Conservation (phyloP, 2,329 filamentous ascomycete genomes). For the Colletotrichum sp. region DNA sequence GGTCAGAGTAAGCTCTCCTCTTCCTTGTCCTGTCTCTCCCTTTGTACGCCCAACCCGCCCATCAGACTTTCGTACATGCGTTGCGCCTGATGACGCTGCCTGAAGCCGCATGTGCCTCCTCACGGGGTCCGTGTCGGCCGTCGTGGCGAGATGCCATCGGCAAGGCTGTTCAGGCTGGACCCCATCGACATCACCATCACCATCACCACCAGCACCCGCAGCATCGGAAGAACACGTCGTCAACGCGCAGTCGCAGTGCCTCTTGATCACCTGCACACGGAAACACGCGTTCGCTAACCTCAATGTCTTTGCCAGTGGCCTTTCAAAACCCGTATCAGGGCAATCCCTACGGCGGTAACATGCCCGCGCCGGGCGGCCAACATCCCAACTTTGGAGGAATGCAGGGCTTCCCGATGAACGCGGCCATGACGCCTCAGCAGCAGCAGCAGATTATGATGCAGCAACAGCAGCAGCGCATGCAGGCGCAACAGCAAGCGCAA, state of each 20-base stretch:
- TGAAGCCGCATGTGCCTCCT: not conserved
- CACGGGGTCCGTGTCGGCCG: not conserved
- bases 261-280: conserved; percentile 18
- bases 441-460: conserved; percentile 30
- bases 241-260: not conserved
- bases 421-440: conserved; percentile 49
- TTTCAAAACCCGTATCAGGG: conserved; percentile 64
- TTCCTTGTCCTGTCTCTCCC: conserved; percentile 26
- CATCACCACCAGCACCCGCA: not conserved
- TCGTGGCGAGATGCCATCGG: not conserved
- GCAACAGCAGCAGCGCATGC: conserved; percentile 34
- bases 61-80: conserved; percentile 1
- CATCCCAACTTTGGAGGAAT: conserved; percentile 55
- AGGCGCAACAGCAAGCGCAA: conserved; percentile 36
- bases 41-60: not conserved
- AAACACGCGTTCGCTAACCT: conserved; percentile 32
- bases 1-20: conserved; percentile 59
- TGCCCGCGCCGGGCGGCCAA: conserved; percentile 54
- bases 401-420: conserved; percentile 61
- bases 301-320: conserved; percentile 48
- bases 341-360: conserved; percentile 60
- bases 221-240: not conserved
- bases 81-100: not conserved
- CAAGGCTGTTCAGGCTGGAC: not conserved
- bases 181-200: not conserved